These are phyloP conservation scores for Pseudogymnoascus sp. DNA, from an alignment of 2,329 filamentous ascomycete species.

Conservation along the genomic window DNA sequence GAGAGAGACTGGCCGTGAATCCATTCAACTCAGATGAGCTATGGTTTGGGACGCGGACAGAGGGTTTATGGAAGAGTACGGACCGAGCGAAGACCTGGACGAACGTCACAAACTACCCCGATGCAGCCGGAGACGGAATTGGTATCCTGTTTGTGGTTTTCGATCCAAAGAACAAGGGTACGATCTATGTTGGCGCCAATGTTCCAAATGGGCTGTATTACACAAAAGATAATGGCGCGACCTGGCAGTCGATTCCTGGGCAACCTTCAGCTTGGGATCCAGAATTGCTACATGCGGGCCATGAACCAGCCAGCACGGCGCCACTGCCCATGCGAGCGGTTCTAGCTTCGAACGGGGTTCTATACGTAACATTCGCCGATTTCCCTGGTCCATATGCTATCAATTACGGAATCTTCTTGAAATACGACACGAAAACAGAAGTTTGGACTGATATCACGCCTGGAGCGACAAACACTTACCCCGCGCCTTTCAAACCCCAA, in stretches of 20 bases:
- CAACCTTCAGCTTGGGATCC: slow-evolving; percentile 11
- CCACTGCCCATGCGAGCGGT: slow-evolving; percentile 14
- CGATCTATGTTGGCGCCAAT: slow-evolving; percentile 16
- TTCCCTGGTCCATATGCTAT: background rate
- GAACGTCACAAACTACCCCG: slow-evolving; percentile 14
- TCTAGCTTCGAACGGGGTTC: background rate
- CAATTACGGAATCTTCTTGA: background rate
- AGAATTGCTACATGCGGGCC: slow-evolving; percentile 11
- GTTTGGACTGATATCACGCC: slow-evolving; percentile 1
- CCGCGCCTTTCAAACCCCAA: slow-evolving; percentile 14
- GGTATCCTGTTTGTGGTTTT: slow-evolving; percentile 16
- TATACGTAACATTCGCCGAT: background rate
- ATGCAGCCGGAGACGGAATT: slow-evolving; percentile 14
- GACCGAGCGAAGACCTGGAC: slow-evolving; percentile 15
- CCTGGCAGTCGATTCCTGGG: slow-evolving; percentile 12
- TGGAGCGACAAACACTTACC: slow-evolving; percentile 12
- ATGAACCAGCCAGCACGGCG: slow-evolving; percentile 11
- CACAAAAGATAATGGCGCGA: slow-evolving; percentile 13
- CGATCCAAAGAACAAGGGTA: slow-evolving; percentile 13
- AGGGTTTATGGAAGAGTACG: slow-evolving; percentile 15
- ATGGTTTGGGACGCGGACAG: slow-evolving; percentile 14
- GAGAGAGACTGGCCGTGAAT: slow-evolving; percentile 15
- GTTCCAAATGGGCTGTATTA: slow-evolving; percentile 13
- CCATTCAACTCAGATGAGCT: slow-evolving; percentile 15
- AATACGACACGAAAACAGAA: background rate